A percentile compares a stretch with the other conserved stretches of the same genome.
These are phyloP conservation scores for Thuidium tamariscinum DNA, from an alignment of 225 moss, liverwort and hornwort species.

Conservation along the genomic window DNA sequence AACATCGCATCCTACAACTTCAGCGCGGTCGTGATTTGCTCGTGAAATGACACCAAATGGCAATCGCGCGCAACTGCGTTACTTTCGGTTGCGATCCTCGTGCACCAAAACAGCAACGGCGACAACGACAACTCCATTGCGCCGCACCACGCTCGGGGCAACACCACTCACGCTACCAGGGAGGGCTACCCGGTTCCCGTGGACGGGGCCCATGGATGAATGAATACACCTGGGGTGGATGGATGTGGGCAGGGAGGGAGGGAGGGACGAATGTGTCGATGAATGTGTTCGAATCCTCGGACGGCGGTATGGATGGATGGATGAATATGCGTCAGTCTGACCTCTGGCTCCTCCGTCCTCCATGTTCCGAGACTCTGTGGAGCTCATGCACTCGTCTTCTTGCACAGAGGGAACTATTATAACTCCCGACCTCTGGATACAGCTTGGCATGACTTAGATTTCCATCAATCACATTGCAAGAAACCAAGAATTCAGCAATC, in stretches of 20 bases:
- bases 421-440: not conserved
- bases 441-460: not conserved
- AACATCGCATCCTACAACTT: not conserved
- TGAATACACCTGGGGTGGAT: not conserved
- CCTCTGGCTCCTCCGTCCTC: not conserved
- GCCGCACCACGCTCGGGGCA: not conserved
- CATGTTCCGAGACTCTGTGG: not conserved
- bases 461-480: not conserved
- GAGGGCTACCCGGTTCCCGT: not conserved
- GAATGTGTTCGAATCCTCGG: not conserved
- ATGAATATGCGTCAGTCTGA: not conserved
- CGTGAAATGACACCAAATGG: not conserved
- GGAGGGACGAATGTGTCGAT: not conserved
- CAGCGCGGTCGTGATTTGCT: no score
- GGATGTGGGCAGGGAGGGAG: fast-evolving
- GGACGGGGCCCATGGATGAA: not conserved
- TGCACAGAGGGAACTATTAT: not conserved
- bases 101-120: not conserved
- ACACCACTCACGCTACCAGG: not conserved
- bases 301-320: not conserved
- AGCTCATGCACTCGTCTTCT: not conserved
- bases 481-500: not conserved
- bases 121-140: not conserved
- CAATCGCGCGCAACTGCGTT: not conserved
- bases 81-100: not conserved